phyloP scores from a whole-genome alignment of 2,329 filamentous ascomycete species.

The Septoria linicola region DNA sequence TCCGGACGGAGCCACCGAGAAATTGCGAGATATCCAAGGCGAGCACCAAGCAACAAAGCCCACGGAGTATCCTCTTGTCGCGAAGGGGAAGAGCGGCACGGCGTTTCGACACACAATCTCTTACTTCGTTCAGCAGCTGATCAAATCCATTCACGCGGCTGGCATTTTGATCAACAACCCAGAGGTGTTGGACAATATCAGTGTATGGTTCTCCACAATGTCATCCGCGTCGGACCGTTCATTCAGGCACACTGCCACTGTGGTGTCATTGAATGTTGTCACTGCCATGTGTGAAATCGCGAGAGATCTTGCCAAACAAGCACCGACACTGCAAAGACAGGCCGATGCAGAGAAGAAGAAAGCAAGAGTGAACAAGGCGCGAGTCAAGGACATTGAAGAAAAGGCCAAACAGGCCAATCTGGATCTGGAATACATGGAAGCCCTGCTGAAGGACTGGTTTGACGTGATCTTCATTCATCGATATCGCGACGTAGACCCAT shows the following conservation, averaged over 20 bases:
- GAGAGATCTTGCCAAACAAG: slow-evolving; percentile 66
- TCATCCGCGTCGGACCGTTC: slow-evolving; percentile 83
- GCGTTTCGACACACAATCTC: slow-evolving; percentile 76
- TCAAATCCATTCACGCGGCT: slow-evolving; percentile 77
- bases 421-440: slow-evolving; percentile 67
- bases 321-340: slow-evolving; percentile 75
- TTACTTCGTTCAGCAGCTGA: slow-evolving; percentile 74
- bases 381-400: slow-evolving; percentile 69
- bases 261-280: slow-evolving; percentile 76
- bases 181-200: slow-evolving; percentile 80
- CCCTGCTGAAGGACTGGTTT: slow-evolving; percentile 79
- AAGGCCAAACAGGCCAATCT: slow-evolving; percentile 69
- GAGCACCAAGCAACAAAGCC: slow-evolving; percentile 73
- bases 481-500: slow-evolving; percentile 89
- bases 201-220: slow-evolving; percentile 87
- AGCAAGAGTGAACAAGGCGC: slow-evolving; percentile 72
- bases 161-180: slow-evolving; percentile 74
- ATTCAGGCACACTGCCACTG: slow-evolving; percentile 90
- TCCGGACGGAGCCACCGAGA: slow-evolving; percentile 78
- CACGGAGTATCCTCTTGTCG: slow-evolving; percentile 87
- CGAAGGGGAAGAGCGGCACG: slow-evolving; percentile 69
- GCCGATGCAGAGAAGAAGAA: slow-evolving; percentile 74
- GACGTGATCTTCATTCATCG: slow-evolving; percentile 92
- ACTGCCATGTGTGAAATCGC: slow-evolving; percentile 74
- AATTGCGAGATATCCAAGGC: slow-evolving; percentile 79